Percentiles rank a stretch among this genome's conserved stretches.
These are phyloP conservation scores for Orychophragmus violaceus DNA, from an alignment of 345 rosid species.

Conservation along the genomic window DNA sequence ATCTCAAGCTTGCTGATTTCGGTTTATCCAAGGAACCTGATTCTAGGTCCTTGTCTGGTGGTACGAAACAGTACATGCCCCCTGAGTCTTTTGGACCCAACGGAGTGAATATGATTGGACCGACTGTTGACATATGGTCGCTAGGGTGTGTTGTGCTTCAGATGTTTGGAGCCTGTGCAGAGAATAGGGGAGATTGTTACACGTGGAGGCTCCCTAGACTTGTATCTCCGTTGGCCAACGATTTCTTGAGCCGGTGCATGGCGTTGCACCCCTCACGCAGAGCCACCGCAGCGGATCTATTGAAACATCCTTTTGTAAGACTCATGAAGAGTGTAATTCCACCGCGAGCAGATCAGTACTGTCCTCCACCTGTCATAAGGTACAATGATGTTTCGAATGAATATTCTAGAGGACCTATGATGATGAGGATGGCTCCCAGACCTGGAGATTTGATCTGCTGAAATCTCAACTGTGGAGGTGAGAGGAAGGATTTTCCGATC, in stretches of 20 bases:
- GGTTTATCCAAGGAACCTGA: conserved; percentile 8
- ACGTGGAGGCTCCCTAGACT: not conserved
- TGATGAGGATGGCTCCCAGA: not conserved
- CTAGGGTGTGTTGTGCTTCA: conserved; percentile 11
- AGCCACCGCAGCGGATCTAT: not conserved
- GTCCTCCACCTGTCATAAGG: not conserved
- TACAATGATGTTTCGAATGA: not conserved
- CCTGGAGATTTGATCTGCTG: not conserved
- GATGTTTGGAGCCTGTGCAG: conserved; percentile 10
- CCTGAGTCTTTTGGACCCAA: not conserved
- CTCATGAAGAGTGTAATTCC: not conserved
- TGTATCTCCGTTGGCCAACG: not conserved
- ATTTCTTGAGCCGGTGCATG: conserved; percentile 4
- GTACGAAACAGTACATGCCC: not conserved
- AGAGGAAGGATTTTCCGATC: not conserved
- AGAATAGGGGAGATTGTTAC: not conserved
- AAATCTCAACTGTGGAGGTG: not conserved
- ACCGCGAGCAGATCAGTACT: not conserved
- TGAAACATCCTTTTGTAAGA: conserved; percentile 4
- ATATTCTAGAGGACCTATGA: not conserved
- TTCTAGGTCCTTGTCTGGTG: not conserved
- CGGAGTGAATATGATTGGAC: not conserved
- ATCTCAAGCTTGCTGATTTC: conserved; percentile 13
- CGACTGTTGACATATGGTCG: conserved; percentile 14
- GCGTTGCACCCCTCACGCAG: not conserved